Evolutionary conservation across 2,329 filamentous ascomycete species (phyloP).

Genomic region (Exophiala sp.): DNA sequence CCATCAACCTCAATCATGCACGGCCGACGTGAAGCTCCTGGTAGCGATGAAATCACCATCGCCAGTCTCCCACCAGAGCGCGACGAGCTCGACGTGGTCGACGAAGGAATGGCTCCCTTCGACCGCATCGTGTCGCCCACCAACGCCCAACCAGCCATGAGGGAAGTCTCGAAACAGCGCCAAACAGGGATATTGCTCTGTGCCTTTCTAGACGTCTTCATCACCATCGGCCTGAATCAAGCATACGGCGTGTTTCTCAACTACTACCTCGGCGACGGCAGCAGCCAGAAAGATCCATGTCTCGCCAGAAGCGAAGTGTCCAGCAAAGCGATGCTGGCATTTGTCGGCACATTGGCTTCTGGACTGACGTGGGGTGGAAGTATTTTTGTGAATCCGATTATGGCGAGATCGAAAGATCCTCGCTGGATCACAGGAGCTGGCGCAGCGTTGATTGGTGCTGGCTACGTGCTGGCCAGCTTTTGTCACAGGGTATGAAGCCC

Average conservation of each 20-base stretch:
- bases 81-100: slow-evolving; percentile 7
- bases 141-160: slow-evolving; percentile 28
- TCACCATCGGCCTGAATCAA: slow-evolving; percentile 48
- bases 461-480: slow-evolving; percentile 41
- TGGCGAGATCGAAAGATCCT: slow-evolving; percentile 40
- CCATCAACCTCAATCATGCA: too few species aligned
- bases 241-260: slow-evolving; percentile 47
- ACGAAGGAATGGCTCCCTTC: slow-evolving; percentile 5
- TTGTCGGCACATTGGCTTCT: slow-evolving; percentile 46
- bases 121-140: slow-evolving; percentile 13
- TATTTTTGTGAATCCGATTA: slow-evolving; percentile 45
- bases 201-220: slow-evolving; percentile 42
- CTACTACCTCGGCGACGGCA: slow-evolving; percentile 38
- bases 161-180: slow-evolving; percentile 37
- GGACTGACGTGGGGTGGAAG: slow-evolving; percentile 49
- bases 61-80: slow-evolving; percentile 1
- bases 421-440: slow-evolving; percentile 40
- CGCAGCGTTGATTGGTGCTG: slow-evolving; percentile 39
- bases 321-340: slow-evolving; percentile 43
- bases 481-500: slow-evolving; percentile 27
- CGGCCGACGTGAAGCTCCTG: neutral
- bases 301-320: slow-evolving; percentile 33
- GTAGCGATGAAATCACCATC: neutral
- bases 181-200: slow-evolving; percentile 43
- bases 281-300: slow-evolving; percentile 38